Evolutionary conservation across 164 flowering plant genomes (phyloP).

Genomic region (Aristolochia contorta): DNA sequence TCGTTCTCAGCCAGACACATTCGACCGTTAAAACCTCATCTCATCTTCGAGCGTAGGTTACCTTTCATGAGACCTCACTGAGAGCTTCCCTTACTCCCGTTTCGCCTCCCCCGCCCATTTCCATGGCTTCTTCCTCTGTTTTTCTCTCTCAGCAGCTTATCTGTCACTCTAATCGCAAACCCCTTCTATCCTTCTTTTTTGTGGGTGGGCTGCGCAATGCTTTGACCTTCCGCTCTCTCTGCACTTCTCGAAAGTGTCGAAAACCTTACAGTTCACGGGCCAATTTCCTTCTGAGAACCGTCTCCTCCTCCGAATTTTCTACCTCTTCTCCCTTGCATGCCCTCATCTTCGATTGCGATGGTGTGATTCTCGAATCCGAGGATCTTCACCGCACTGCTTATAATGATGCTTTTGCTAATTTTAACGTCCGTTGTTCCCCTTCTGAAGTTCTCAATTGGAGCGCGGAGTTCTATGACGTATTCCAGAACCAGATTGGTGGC

Average conservation of each 20-base stretch:
- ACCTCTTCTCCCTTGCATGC: conserved; percentile 37
- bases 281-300: neutral
- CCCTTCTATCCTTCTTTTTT: neutral
- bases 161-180: no score
- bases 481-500: conserved; percentile 88
- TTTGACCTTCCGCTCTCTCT: neutral
- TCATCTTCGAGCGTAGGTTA: no score
- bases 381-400: conserved; percentile 89
- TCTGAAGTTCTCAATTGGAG: conserved; percentile 61
- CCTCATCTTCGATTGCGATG: conserved; percentile 92
- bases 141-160: no score
- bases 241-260: no score
- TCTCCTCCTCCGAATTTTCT: conserved; percentile 7
- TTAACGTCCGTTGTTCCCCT: conserved; percentile 59
- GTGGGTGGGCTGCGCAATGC: neutral
- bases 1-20: neutral
- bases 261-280: neutral
- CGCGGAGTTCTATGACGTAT: conserved; percentile 68
- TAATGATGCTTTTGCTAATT: conserved; percentile 78
- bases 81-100: no score
- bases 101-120: no score
- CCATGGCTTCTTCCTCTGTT: no score
- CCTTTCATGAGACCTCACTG: no score
- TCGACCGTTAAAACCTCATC: neutral
- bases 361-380: conserved; percentile 92